Conservation (phyloP, 2,329 filamentous ascomycete species). For the Fusarium miscanthi region DNA sequence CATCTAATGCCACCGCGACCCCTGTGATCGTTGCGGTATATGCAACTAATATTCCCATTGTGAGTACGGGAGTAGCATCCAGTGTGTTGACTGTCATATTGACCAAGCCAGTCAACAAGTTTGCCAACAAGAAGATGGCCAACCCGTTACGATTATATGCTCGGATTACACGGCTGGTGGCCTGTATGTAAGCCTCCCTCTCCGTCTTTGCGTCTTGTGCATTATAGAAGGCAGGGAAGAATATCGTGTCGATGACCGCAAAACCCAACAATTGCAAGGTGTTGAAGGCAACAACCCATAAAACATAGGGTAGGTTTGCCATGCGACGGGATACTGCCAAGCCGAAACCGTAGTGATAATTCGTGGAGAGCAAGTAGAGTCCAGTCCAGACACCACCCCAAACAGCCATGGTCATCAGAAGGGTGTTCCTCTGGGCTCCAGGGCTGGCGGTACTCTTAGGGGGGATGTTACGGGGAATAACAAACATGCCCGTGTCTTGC, state of each 20-base stretch:
- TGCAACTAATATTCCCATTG: slow-evolving; percentile 79
- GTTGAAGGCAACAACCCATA: slow-evolving; percentile 96
- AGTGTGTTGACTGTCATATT: slow-evolving; percentile 90
- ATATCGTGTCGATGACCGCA: slow-evolving; percentile 78
- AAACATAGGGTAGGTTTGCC: slow-evolving; percentile 91
- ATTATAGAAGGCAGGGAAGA: slow-evolving; percentile 79
- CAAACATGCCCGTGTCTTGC: slow-evolving; percentile 82
- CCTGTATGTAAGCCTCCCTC: slow-evolving; percentile 69
- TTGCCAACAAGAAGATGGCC: slow-evolving; percentile 85
- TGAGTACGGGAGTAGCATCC: slow-evolving; percentile 69
- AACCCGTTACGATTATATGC: slow-evolving; percentile 92
- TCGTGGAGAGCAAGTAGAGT: slow-evolving; percentile 77
- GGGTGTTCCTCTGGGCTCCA: slow-evolving; percentile 62
- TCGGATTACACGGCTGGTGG: slow-evolving; percentile 83
- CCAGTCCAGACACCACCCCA: slow-evolving; percentile 76
- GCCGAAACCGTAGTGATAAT: slow-evolving; percentile 75
- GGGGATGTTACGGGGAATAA: slow-evolving; percentile 72
- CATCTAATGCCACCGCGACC: slow-evolving; percentile 74
- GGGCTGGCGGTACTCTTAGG: slow-evolving; percentile 56
- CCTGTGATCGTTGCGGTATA: slow-evolving; percentile 77
- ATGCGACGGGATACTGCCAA: slow-evolving; percentile 86
- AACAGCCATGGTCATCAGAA: slow-evolving; percentile 71
- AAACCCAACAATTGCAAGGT: slow-evolving; percentile 83
- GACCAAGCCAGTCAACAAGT: slow-evolving; percentile 87
- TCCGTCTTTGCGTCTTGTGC: slow-evolving; percentile 67